Conservation (phyloP, 495 filamentous ascomycete species). For the Hypoxylon lienhwacheense region DNA sequence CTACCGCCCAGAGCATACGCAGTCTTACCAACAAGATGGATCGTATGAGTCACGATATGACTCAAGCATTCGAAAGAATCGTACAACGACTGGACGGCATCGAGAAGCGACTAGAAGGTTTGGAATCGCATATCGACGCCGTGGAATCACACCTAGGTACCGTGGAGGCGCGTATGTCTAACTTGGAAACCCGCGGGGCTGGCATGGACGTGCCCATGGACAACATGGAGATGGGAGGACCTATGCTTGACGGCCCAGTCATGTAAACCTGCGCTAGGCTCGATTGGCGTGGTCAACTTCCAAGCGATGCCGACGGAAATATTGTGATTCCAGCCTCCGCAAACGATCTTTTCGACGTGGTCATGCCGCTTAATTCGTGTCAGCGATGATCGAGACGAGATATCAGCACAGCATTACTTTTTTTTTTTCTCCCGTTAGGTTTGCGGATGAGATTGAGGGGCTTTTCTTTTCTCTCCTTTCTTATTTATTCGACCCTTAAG, state of each 20-base stretch:
- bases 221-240: constrained; percentile 44
- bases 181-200: constrained; percentile 44
- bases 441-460: neutral
- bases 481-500: neutral
- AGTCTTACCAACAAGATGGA: constrained; percentile 53
- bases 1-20: constrained; percentile 50
- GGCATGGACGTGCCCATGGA: constrained; percentile 52
- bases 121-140: constrained; percentile 49
- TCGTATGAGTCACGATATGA: constrained; percentile 49
- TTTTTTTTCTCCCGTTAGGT: neutral
- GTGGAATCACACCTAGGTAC: constrained; percentile 46
- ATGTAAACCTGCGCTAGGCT: constrained; percentile 21
- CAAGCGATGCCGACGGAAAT: neutral
- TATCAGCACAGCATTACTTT: neutral
- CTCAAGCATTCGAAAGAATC: constrained; percentile 39
- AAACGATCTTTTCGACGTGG: neutral
- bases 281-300: neutral
- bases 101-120: constrained; percentile 46
- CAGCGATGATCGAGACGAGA: too few species aligned
- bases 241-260: constrained; percentile 35
- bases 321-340: neutral
- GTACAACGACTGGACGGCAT: constrained; percentile 42
- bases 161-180: constrained; percentile 46
- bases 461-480: neutral
- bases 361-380: too few species aligned